Evolutionary conservation across 2,329 filamentous ascomycete genomes (phyloP).

Genomic region (Ophiocordyceps sinensis): DNA sequence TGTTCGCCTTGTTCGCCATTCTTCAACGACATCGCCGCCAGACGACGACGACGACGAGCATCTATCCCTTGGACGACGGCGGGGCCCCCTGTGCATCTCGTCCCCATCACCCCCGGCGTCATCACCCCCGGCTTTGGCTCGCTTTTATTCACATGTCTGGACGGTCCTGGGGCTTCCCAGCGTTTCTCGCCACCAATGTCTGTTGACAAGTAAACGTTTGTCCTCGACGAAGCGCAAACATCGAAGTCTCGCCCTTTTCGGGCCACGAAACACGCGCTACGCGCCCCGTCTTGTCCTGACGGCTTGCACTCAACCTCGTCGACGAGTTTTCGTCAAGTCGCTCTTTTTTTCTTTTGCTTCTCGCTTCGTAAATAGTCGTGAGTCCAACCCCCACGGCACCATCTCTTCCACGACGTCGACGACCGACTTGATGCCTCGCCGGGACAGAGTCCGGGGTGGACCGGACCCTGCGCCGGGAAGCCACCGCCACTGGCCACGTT

Average conservation of each 20-base stretch:
- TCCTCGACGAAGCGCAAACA: slow-evolving; percentile 6
- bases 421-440: background rate
- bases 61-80: slow-evolving; percentile 4
- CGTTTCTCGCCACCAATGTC: slow-evolving; percentile 19
- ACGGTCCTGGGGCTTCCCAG: slow-evolving; percentile 12
- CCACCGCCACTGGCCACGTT: too few relatives aligned
- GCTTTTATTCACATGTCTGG: slow-evolving; percentile 9
- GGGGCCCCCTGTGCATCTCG: background rate
- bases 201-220: slow-evolving; percentile 13
- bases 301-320: slow-evolving; percentile 13
- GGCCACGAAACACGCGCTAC: slow-evolving; percentile 8
- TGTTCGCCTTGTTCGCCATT: slow-evolving; percentile 4
- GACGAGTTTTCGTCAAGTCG: slow-evolving; percentile 33
- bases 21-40: background rate
- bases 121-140: too few relatives aligned
- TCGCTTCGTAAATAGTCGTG: slow-evolving; percentile 6
- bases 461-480: background rate
- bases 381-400: slow-evolving; percentile 3
- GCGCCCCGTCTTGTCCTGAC: slow-evolving; percentile 10
- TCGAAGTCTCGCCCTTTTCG: slow-evolving; percentile 2
- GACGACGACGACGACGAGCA: slow-evolving; percentile 18
- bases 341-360: slow-evolving; percentile 21
- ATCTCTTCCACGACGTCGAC: background rate
- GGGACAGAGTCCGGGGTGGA: background rate
- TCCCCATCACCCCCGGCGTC: too few relatives aligned